Evolutionary conservation across 805 yeast genomes (phyloP).

Genomic region (Candida insectorum): DNA sequence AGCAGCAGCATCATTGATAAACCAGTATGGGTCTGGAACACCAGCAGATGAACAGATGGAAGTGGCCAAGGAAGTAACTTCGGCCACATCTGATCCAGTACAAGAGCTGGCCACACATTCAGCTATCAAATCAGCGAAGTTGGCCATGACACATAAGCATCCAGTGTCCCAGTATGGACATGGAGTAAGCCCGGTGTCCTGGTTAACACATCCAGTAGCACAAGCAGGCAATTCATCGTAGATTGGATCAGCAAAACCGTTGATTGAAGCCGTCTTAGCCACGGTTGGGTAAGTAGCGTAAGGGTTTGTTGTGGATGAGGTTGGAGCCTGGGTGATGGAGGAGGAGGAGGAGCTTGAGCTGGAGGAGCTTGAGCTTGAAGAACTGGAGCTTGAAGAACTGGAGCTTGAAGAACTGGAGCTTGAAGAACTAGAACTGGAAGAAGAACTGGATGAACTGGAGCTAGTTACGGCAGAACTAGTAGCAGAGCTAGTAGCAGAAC

Average conservation of each 20-base stretch:
- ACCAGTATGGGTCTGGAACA: slow-evolving; percentile 31
- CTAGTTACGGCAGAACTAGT: not conserved
- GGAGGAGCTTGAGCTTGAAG: not conserved
- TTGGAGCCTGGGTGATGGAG: slow-evolving; percentile 2
- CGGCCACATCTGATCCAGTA: slow-evolving; percentile 25
- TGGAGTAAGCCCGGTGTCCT: slow-evolving; percentile 33
- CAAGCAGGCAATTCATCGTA: slow-evolving; percentile 35
- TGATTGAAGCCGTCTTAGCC: slow-evolving; percentile 43
- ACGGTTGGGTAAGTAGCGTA: slow-evolving; percentile 45
- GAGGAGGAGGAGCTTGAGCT: slow-evolving; percentile 4
- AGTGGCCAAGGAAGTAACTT: slow-evolving; percentile 27
- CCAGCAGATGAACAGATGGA: slow-evolving; percentile 32
- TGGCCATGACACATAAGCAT: slow-evolving; percentile 39
- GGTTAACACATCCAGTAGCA: slow-evolving; percentile 38
- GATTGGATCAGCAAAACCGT: slow-evolving; percentile 48
- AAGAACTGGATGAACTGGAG: not conserved
- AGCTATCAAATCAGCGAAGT: slow-evolving; percentile 27
- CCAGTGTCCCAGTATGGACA: slow-evolving; percentile 48
- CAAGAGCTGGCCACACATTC: slow-evolving; percentile 38
- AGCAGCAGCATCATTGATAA: slow-evolving; percentile 8
- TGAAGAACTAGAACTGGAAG: not conserved
- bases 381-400: not conserved
- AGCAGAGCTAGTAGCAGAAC: slow-evolving; percentile 2
- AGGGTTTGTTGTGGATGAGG: slow-evolving; percentile 12
- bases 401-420: not conserved